Evolutionary conservation across 352 stramenopile species (phyloP).

Genomic region (Peronospora destructor): DNA sequence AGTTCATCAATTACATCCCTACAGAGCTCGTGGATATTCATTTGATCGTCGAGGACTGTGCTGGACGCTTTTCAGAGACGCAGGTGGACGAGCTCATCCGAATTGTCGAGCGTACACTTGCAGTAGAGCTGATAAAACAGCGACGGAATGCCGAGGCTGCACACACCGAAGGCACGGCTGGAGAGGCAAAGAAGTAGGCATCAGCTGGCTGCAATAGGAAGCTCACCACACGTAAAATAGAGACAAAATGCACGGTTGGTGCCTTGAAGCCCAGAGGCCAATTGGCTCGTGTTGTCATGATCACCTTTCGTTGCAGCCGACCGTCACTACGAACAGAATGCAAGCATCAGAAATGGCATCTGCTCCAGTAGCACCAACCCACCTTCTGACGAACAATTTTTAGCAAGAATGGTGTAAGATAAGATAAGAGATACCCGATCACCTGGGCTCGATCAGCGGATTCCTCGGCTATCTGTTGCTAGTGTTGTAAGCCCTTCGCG

Average conservation of each 20-base stretch:
- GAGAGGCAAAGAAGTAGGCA: conserved; percentile 17
- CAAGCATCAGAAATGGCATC: conserved; percentile 26
- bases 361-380: conserved; percentile 13
- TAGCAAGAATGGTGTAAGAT: conserved; percentile 5
- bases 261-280: conserved; percentile 10
- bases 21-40: conserved; percentile 81
- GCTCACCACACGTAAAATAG: conserved; percentile 16
- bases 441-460: conserved; percentile 8
- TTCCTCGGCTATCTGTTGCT: conserved; percentile 7
- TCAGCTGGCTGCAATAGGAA: neutral
- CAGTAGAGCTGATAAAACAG: conserved; percentile 24
- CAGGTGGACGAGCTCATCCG: conserved; percentile 72
- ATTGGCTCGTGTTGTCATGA: conserved; percentile 9
- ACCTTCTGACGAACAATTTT: conserved; percentile 12
- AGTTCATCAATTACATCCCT: conserved; percentile 82
- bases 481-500: neutral
- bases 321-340: conserved; percentile 28
- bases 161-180: conserved; percentile 12
- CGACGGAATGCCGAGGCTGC: conserved; percentile 31
- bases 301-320: conserved; percentile 7
- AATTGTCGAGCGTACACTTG: conserved; percentile 64
- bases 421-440: conserved; percentile 14
- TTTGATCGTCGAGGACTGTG: conserved; percentile 80
- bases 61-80: conserved; percentile 61
- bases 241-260: conserved; percentile 10